Conservation (phyloP, 768 basidiomycete species). For the Lactifluus volemus region DNA sequence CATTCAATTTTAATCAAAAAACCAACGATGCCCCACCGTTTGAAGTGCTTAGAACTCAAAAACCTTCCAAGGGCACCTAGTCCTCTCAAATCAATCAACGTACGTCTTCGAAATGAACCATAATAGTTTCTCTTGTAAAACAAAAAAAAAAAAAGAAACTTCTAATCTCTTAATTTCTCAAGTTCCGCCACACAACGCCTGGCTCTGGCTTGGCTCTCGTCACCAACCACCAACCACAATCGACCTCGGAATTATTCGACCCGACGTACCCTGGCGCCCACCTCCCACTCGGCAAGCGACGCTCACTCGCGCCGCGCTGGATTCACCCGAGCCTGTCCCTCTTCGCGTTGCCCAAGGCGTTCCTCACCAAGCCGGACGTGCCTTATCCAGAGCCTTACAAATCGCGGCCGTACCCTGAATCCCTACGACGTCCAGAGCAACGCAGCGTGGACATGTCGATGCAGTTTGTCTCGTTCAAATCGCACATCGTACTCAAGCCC, state of each 20-base stretch:
- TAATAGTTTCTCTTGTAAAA: too few relatives aligned
- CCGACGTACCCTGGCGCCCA: slow-evolving; percentile 3
- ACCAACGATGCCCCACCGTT: background rate
- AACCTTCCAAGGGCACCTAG: background rate
- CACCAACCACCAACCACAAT: background rate
- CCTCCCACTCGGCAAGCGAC: background rate
- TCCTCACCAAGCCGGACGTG: background rate
- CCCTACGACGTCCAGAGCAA: background rate
- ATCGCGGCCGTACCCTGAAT: slow-evolving; percentile 4
- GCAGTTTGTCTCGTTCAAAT: background rate
- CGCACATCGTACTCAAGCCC: background rate
- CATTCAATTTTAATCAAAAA: too few relatives aligned
- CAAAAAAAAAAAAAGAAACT: too few relatives aligned
- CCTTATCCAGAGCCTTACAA: background rate
- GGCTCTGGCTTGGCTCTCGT: slow-evolving; percentile 5
- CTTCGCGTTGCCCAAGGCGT: slow-evolving; percentile 12
- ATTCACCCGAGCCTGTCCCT: background rate
- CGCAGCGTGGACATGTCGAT: slow-evolving; percentile 6
- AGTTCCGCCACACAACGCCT: slow-evolving; percentile 12
- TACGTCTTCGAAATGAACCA: background rate
- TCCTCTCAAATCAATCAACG: slow-evolving; percentile 7
- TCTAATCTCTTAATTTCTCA: background rate
- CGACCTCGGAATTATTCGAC: background rate
- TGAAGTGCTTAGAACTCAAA: slow-evolving; percentile 10
- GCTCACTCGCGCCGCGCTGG: slow-evolving; percentile 1